Percentiles rank a stretch among this genome's conserved stretches.
These are phyloP conservation scores for Pestalotiopsis sp. DNA, from an alignment of 2,329 filamentous ascomycete genomes.

Conservation along the genomic window DNA sequence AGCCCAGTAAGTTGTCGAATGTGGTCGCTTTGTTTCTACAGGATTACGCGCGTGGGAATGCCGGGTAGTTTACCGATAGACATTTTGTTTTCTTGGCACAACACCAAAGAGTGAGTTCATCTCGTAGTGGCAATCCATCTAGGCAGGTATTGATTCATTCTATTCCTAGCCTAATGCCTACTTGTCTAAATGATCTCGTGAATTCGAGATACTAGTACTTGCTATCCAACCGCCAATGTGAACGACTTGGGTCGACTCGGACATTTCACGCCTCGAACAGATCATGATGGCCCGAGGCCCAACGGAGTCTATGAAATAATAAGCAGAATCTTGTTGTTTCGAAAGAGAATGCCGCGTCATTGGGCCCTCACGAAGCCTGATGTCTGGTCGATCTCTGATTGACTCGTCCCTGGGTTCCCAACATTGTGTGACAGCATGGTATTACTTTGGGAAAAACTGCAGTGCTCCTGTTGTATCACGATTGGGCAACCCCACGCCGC, in stretches of 20 bases:
- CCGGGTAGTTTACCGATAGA: neutral
- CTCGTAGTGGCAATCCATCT: neutral
- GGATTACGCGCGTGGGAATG: too few relatives aligned
- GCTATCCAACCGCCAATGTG: too few relatives aligned
- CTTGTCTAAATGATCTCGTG: neutral
- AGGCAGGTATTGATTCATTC: neutral
- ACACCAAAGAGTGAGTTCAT: neutral
- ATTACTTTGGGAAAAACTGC: neutral
- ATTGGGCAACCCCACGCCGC: neutral
- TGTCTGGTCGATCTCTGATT: neutral
- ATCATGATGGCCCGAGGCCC: too few relatives aligned
- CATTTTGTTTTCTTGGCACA: neutral
- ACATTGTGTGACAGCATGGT: neutral
- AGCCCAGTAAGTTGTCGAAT: slow-evolving; percentile 22
- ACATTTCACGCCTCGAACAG: too few relatives aligned
- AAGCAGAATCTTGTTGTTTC: too few relatives aligned
- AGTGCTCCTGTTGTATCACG: neutral
- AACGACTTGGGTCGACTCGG: too few relatives aligned
- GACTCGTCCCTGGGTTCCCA: neutral
- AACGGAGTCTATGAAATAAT: too few relatives aligned
- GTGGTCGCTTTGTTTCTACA: neutral
- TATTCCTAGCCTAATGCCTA: neutral
- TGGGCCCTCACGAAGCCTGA: neutral
- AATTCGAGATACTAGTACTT: too few relatives aligned
- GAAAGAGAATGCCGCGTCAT: too few relatives aligned